Percentiles rank a stretch among this genome's conserved stretches.
Conservation (phyloP, 2,329 filamentous ascomycete species). For the Phialocephala subalpina region DNA sequence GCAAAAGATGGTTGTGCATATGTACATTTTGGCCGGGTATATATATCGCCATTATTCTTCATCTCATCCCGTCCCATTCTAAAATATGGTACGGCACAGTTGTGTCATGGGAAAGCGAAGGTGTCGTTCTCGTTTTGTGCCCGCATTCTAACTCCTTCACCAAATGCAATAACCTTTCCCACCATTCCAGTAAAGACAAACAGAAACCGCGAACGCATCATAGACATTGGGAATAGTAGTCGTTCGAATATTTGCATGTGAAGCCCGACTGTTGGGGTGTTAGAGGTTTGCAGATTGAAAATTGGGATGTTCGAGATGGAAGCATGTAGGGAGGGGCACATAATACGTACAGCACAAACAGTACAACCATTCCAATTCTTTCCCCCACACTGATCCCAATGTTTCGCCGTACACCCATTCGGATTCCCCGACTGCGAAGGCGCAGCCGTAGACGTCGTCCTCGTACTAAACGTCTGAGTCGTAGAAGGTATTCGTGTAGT, state of each 20-base stretch:
- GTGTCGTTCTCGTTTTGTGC: background rate
- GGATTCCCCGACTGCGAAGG: background rate
- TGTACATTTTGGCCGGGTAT: slow-evolving; percentile 11
- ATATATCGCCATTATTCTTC: background rate
- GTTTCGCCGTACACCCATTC: slow-evolving; percentile 23
- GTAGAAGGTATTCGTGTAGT: background rate
- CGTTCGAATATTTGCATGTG: slow-evolving; percentile 28
- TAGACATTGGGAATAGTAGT: slow-evolving; percentile 33
- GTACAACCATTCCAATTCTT: slow-evolving; percentile 34
- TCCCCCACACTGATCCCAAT: slow-evolving; percentile 35
- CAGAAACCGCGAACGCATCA: slow-evolving; percentile 13
- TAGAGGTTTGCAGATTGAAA: too few relatives aligned
- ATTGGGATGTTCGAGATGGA: too few relatives aligned
- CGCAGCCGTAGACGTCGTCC: background rate
- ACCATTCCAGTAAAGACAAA: background rate
- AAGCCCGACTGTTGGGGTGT: slow-evolving; percentile 18
- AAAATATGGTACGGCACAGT: background rate
- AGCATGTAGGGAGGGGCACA: background rate
- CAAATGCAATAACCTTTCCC: slow-evolving; percentile 12
- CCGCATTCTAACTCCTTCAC: slow-evolving; percentile 11
- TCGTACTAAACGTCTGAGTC: background rate
- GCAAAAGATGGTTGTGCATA: background rate
- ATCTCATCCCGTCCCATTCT: background rate
- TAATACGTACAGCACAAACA: slow-evolving; percentile 26
- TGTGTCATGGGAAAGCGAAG: too few relatives aligned